A percentile compares a stretch with the other conserved stretches of the same genome.
These are phyloP conservation scores for Gossypium turneri DNA, from an alignment of 345 rosid genomes.

Conservation along the genomic window DNA sequence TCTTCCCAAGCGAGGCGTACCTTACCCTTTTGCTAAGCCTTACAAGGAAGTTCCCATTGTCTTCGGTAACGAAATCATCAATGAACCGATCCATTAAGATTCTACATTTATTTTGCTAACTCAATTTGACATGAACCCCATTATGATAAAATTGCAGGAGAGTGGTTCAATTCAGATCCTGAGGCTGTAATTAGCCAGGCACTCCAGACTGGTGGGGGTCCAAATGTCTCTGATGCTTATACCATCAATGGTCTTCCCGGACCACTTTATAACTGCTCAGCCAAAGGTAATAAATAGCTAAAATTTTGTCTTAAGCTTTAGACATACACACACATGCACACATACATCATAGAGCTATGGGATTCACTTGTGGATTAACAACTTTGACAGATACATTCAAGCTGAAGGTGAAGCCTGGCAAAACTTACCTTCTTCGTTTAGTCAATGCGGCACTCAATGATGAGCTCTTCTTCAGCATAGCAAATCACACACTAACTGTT, in stretches of 20 bases:
- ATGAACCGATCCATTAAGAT: background rate
- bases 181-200: slow-evolving; percentile 77
- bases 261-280: slow-evolving; percentile 71
- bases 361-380: background rate
- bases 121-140: background rate
- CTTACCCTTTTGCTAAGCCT: slow-evolving; percentile 73
- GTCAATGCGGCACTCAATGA: slow-evolving; percentile 55
- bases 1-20: slow-evolving; percentile 53
- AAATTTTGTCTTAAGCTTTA: background rate
- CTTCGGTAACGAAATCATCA: slow-evolving; percentile 37
- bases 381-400: slow-evolving; percentile 35
- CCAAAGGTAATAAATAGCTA: slow-evolving; percentile 34
- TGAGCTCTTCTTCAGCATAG: slow-evolving; percentile 51
- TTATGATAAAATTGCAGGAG: slow-evolving; percentile 43
- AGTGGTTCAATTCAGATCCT: slow-evolving; percentile 77
- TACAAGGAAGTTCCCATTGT: slow-evolving; percentile 64
- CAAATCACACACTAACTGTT: slow-evolving; percentile 45
- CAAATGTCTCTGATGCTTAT: slow-evolving; percentile 83
- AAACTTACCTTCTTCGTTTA: slow-evolving; percentile 40
- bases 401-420: slow-evolving; percentile 45
- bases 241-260: slow-evolving; percentile 83
- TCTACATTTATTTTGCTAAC: background rate
- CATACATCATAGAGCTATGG: background rate
- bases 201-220: slow-evolving; percentile 62
- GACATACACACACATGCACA: background rate